A percentile compares a stretch with the other conserved stretches of the same genome.
These are phyloP conservation scores for Tolypocladium tropicale DNA, from an alignment of 2,329 filamentous ascomycete genomes.

Conservation along the genomic window DNA sequence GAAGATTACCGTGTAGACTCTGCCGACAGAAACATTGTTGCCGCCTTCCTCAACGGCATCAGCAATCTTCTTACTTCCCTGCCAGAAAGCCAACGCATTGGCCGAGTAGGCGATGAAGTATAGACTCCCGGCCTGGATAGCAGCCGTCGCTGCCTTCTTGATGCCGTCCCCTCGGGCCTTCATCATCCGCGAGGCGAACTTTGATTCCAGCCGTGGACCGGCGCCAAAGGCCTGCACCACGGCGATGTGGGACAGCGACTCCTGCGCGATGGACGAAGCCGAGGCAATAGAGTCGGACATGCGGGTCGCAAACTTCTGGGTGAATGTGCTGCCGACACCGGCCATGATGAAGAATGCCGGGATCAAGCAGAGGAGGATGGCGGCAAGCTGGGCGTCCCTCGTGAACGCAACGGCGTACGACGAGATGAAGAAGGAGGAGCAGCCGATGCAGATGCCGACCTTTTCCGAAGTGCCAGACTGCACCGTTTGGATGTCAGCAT, in stretches of 20 bases:
- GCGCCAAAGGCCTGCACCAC: slow-evolving; percentile 57
- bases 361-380: slow-evolving; percentile 51
- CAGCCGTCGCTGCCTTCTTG: slow-evolving; percentile 47
- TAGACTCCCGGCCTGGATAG: slow-evolving; percentile 47
- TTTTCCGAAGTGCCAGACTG: slow-evolving; percentile 62
- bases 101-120: slow-evolving; percentile 60
- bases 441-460: slow-evolving; percentile 53
- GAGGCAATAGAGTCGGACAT: slow-evolving; percentile 44
- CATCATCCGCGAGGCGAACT: slow-evolving; percentile 43
- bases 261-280: slow-evolving; percentile 52
- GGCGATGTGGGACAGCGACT: slow-evolving; percentile 47
- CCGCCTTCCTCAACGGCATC: slow-evolving; percentile 23
- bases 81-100: slow-evolving; percentile 59
- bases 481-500: slow-evolving; percentile 55
- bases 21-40: slow-evolving; percentile 27
- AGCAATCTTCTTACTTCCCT: slow-evolving; percentile 45
- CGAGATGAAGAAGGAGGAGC: slow-evolving; percentile 54
- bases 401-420: slow-evolving; percentile 59
- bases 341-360: slow-evolving; percentile 53
- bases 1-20: slow-evolving; percentile 55
- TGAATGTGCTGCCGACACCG: slow-evolving; percentile 42
- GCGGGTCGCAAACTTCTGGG: slow-evolving; percentile 37
- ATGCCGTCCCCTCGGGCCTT: slow-evolving; percentile 40
- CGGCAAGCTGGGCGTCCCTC: slow-evolving; percentile 51
- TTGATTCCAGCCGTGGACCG: slow-evolving; percentile 45